Base-by-base conservation (phyloP, 495 filamentous ascomycete genomes). In the Lepraria neglecta region DNA sequence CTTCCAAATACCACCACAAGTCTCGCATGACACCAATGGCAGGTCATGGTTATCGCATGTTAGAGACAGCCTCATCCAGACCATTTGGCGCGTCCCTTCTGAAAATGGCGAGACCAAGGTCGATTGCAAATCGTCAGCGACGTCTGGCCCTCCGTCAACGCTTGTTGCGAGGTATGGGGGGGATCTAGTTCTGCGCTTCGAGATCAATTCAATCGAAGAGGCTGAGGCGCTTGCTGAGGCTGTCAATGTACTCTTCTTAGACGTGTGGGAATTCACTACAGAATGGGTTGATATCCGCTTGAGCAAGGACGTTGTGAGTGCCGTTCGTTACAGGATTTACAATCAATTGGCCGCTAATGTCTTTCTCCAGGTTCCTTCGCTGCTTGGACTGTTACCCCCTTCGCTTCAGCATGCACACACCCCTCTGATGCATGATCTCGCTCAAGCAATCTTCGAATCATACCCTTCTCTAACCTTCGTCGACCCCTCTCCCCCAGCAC, bases 241-340 rank as follows among this genome's bases (percentile, higher is more conserved):
- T 17, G 76, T 86, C 10, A 80, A 88, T 50, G 83, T 86, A 44
- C 80, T 97, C 35, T 83, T 91, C 63, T 73, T 97, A 9, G 94
- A 98, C 71, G 84, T 96, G 4, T 98, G 94, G 94, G 86, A 87
- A 19, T 90, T 89, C 56, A 89, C 85, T 4, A 77, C 85, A 7
- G 78, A 89, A 46, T 92, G 85, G 77, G 89, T 92, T n/a, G 94
- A 98, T 72, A 87, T 97, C 35, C 79, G 91, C 40, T 70, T 97
- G 31, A 76, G 87, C 38, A 82, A 89, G 69, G 85, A 87, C 65
- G 85, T 92, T 60, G 85, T 96, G 71, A 65, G 81, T 75, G 44
- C 31, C n/a, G 27, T 38, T n/a, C 45, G 24, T 63, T 27, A 7
- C 46, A 35, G 40, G 30, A 5, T 15, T 42, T 56, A 10, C 24